Evolutionary conservation across 352 stramenopile species (phyloP), one percentile per base, ranked within the genome.

Genomic region (Aphanomyces cochlioides): DNA sequence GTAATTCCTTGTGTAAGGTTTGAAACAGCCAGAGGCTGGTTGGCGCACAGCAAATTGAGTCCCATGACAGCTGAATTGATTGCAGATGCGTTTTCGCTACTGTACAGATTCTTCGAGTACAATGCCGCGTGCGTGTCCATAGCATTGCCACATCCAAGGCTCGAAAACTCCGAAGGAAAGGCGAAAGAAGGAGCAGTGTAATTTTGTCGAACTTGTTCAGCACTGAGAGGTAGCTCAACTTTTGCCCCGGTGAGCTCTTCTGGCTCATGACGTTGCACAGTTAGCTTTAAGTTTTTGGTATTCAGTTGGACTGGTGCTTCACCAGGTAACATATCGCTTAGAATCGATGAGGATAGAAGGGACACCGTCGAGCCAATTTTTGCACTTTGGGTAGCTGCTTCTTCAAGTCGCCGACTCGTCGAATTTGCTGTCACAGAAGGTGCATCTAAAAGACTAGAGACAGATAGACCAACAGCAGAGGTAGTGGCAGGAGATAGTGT

Each of bases 201-300:
- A 34, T 58, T 58, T 10, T 34, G 50, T 34, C 37, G 28, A 19
- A 58, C n/a, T 58, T 58, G 50, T 19, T 58, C 50, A 10, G n/a
- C 50, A 37, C 37, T 8, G n/a, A 53, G 12, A 6, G 37, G 38
- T 41, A 48, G 39, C 6, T 28, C 6, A 4, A 66, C 4, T 1
- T 21, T 50, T 5, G 38, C 12, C 39, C 8, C 47, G 40, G 28
- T 0, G 3, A 66, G n/a, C 5, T 17, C 40, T 17, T 17, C n/a
- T 5, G 58, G 37, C 13, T 66, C 58, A 28, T 66, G 58, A 0
- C 58, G 36, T 28, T 66, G 58, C 13, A 66, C 10, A 7, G 37
- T 47, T n/a, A 66, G n/a, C 39, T 66, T 66, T 15, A 66, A 38
- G 58, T 66, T 66, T 15, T 66, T 66, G 5, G 58, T 50, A 28